These are phyloP conservation scores for Tripidium arundinaceum DNA, from an alignment of 202 grass and related monocot species.

Conservation along the genomic window DNA sequence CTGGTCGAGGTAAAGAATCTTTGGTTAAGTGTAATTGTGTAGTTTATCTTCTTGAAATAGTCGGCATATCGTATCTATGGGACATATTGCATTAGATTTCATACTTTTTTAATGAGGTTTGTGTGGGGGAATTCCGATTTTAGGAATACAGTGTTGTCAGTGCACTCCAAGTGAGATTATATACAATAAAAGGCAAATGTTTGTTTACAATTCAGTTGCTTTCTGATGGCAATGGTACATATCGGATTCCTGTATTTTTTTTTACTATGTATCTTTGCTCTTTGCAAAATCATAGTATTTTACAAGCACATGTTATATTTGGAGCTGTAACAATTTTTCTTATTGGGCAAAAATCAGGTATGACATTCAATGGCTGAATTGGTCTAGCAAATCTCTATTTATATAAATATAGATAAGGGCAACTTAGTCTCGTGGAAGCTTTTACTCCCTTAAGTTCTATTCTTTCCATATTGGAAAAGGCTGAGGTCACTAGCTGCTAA, in stretches of 20 bases:
- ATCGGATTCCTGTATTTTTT: background rate
- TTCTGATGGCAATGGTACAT: background rate
- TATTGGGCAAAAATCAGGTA: background rate
- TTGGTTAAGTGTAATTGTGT: slow-evolving; percentile 15
- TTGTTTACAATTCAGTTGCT: background rate
- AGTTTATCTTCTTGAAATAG: background rate
- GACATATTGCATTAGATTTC: background rate
- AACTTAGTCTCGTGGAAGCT: background rate
- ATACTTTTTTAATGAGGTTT: background rate
- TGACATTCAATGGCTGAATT: background rate
- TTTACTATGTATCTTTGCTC: background rate
- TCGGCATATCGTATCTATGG: background rate
- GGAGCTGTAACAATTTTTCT: background rate
- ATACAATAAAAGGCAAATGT: background rate
- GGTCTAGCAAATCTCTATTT: background rate
- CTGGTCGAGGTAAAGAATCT: slow-evolving; percentile 16
- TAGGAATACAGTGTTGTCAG: background rate
- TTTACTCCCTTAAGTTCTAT: background rate
- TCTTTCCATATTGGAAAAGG: too few relatives aligned
- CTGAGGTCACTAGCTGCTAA: too few relatives aligned
- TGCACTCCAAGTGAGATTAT: background rate
- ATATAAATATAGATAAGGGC: background rate
- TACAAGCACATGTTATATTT: background rate
- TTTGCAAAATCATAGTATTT: background rate
- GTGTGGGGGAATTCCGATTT: background rate